phyloP scores from a whole-genome alignment of 805 yeast species.

The Candida tibetensis region DNA sequence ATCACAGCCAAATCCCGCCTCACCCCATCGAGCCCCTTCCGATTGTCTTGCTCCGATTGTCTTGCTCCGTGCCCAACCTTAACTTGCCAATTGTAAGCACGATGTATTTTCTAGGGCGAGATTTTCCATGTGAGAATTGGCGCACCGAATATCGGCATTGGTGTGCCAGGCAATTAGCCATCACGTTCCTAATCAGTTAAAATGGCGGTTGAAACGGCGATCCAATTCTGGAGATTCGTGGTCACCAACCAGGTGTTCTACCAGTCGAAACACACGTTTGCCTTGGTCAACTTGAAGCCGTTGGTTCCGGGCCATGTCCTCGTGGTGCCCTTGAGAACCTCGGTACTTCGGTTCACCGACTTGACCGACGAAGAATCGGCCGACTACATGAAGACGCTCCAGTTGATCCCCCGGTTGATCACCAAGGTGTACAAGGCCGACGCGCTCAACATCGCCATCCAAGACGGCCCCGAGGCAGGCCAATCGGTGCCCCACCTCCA shows the following conservation, averaged over 20 bases:
- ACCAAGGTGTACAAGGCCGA: constrained; percentile 71
- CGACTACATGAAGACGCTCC: constrained; percentile 79
- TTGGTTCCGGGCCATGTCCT: constrained; percentile 89
- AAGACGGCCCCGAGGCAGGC: constrained; percentile 95
- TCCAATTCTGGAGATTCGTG: constrained; percentile 50
- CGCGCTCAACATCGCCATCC: constrained; percentile 84
- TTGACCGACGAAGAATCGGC: constrained; percentile 65
- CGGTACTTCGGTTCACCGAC: constrained; percentile 63
- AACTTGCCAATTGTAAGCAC: too few relatives aligned
- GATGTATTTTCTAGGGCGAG: too few relatives aligned
- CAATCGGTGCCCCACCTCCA: constrained; percentile 96
- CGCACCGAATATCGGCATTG: too few relatives aligned
- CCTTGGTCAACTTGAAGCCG: constrained; percentile 89
- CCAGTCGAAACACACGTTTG: constrained; percentile 66
- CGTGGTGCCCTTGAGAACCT: constrained; percentile 72
- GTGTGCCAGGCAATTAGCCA: too few relatives aligned
- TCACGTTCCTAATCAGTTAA: too few relatives aligned
- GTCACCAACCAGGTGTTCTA: constrained; percentile 60
- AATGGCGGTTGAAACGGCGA: constrained; percentile 14
- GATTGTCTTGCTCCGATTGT: too few relatives aligned
- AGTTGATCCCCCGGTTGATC: constrained; percentile 65
- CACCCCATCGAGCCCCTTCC: too few relatives aligned
- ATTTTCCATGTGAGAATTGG: too few relatives aligned
- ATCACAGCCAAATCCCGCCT: too few relatives aligned
- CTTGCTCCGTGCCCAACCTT: too few relatives aligned